phyloP scores from a whole-genome alignment of 306 rosid genomes.

The Cicer yamashitae region DNA sequence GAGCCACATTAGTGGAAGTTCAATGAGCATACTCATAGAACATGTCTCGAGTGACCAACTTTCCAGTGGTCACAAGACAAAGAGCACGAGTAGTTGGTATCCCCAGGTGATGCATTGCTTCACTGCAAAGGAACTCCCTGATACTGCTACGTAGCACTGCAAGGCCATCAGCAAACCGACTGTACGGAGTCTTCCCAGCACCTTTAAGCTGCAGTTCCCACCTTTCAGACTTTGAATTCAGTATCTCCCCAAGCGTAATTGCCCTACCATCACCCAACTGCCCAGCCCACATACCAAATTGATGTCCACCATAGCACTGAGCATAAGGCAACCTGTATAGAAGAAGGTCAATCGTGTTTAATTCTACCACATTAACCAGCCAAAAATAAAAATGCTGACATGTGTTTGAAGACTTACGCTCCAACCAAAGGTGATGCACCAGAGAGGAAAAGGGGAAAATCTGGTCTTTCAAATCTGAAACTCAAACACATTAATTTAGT shows the following conservation, averaged over 20 bases:
- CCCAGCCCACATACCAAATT: conserved; percentile 99
- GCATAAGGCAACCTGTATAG: conserved; percentile 84
- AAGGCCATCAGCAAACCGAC: conserved; percentile 97
- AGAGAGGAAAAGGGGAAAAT: conserved; percentile 78
- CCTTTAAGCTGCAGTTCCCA: conserved; percentile 99
- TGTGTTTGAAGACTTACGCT: conserved; percentile 66
- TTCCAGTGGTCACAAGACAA: conserved; percentile 89
- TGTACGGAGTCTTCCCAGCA: conserved; percentile 96
- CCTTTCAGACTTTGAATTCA: conserved; percentile 80
- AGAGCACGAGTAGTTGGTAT: conserved; percentile 97
- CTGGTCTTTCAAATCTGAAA: conserved; percentile 90
- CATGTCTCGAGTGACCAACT: conserved; percentile 87
- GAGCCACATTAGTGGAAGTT: conserved; percentile 22
- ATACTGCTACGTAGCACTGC: conserved; percentile 98
- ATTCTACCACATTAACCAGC: conserved; percentile 33
- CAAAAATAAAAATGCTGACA: conserved; percentile 19
- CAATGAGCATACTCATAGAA: conserved; percentile 81
- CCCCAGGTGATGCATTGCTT: conserved; percentile 94
- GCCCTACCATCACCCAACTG: conserved; percentile 99
- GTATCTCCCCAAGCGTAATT: conserved; percentile 88
- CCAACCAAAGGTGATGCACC: conserved; percentile 86
- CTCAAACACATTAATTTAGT: conserved; percentile 48
- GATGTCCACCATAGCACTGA: conserved; percentile 99
- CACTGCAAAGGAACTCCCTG: conserved; percentile 98
- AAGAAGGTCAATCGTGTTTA: conserved; percentile 30